Percentiles rank a stretch among this genome's conserved stretches.
phyloP scores from a whole-genome alignment of 2,329 filamentous ascomycete genomes.

The Sporothrix pallida region DNA sequence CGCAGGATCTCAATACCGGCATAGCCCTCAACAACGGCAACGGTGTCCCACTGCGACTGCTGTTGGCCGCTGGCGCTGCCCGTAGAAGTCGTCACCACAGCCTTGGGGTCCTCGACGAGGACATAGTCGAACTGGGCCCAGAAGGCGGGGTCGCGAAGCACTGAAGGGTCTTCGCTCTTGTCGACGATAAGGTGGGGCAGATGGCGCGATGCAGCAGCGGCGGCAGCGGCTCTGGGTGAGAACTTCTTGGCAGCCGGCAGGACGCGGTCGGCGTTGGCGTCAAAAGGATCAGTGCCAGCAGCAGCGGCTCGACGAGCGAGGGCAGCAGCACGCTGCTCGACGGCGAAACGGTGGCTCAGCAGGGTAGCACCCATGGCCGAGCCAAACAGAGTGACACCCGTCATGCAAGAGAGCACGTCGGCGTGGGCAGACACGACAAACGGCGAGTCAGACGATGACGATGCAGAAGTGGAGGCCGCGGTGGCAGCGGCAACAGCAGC shows the following conservation, averaged over 20 bases:
- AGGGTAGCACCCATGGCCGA: constrained; percentile 46
- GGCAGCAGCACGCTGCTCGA: constrained; percentile 17
- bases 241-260: constrained; percentile 7
- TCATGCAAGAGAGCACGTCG: constrained; percentile 73
- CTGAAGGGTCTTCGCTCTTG: constrained; percentile 63
- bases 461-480: neutral
- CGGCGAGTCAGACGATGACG: constrained; percentile 39
- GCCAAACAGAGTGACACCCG: constrained; percentile 70
- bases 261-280: neutral
- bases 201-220: neutral
- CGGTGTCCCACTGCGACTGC: constrained; percentile 55
- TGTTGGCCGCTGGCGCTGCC: constrained; percentile 6
- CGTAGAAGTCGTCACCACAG: constrained; percentile 50
- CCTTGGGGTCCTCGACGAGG: constrained; percentile 59
- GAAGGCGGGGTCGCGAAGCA: constrained; percentile 57
- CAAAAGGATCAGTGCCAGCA: constrained; percentile 35
- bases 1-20: constrained; percentile 63
- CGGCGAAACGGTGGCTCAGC: constrained; percentile 25
- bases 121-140: constrained; percentile 70
- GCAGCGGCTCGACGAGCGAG: neutral
- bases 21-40: constrained; percentile 64
- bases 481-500: constrained; percentile 15
- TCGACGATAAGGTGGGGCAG: constrained; percentile 53
- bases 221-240: neutral
- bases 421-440: constrained; percentile 59